Conservation (phyloP, 2,329 filamentous ascomycete genomes). For the Venturia effusa region DNA sequence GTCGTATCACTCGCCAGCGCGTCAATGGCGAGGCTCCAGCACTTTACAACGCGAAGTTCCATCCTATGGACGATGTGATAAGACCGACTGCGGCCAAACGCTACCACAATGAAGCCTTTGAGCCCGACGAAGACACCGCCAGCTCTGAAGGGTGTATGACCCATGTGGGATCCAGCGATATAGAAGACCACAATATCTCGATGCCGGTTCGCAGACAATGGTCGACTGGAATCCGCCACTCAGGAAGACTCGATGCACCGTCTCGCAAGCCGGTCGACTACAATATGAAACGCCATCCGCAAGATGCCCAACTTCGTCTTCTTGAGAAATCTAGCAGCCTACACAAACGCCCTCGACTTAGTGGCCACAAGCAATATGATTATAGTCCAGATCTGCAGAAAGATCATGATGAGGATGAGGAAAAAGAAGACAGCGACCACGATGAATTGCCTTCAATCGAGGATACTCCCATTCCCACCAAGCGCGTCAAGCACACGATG, state of each 20-base stretch:
- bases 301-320: neutral
- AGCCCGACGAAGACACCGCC: neutral
- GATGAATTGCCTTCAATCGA: neutral
- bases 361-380: neutral
- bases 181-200: neutral
- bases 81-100: neutral
- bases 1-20: neutral
- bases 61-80: conserved; percentile 7
- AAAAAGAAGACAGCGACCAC: neutral
- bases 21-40: neutral
- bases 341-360: neutral
- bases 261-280: neutral
- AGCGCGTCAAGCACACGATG: neutral
- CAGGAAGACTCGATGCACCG: neutral
- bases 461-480: neutral
- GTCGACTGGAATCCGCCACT: conserved; percentile 2
- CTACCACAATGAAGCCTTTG: neutral
- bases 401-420: neutral
- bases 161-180: neutral
- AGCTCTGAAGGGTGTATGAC: neutral
- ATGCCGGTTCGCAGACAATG: neutral
- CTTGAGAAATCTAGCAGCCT: neutral
- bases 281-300: conserved; percentile 3
- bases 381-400: neutral
- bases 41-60: neutral